Evolutionary conservation across 805 yeast genomes (phyloP), one percentile per base, ranked within the genome.

Genomic region (Saturnispora hagleri): DNA sequence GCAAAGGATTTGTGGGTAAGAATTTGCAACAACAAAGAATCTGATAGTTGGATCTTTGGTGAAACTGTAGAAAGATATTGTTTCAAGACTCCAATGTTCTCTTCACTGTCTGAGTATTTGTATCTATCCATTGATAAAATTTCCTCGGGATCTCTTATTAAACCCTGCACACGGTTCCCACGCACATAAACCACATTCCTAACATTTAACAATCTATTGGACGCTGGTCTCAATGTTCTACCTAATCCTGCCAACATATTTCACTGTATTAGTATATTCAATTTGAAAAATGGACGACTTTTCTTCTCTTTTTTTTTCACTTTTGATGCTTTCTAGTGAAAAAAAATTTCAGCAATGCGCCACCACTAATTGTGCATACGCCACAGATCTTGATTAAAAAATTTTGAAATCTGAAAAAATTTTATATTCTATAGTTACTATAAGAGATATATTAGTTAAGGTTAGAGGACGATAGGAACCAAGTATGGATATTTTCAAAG

Each of bases 1-100:
- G 95, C 95, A 73, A 89, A 91, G 22, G 96, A 87, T 70, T 91
- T 91, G 71, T 91, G 97, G 5, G 97, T 90, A 60, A 90, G 71
- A 41, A 87, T 81, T 70, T 91, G 98, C 55, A 89, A 72, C 52
- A 89, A 72, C 22, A 84, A 69, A 6, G 75, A 74, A 60, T 87
- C 85, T 4, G 84, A 73, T 42, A 90, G 70, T 42, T 72, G 76
- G 72, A 22, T 71, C 71, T 34, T 60, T 53, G 22, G 60, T 51
- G 27, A 60, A 50, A 27, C 49, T 34, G 20, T 61, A 54, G 51
- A 84, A 67, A 57, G 53, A 42, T 80, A 79, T 28, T 59, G 55
- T 60, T 79, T 78, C 50, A 83, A 66, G 31, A 73, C 70, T 48
- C 65, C 62, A 43, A 84, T 63, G 51, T 82, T 78, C 12, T 74